Percentiles rank a stretch among this genome's conserved stretches.
phyloP scores from a whole-genome alignment of 352 stramenopile species.

The Phytophthora fragariae region DNA sequence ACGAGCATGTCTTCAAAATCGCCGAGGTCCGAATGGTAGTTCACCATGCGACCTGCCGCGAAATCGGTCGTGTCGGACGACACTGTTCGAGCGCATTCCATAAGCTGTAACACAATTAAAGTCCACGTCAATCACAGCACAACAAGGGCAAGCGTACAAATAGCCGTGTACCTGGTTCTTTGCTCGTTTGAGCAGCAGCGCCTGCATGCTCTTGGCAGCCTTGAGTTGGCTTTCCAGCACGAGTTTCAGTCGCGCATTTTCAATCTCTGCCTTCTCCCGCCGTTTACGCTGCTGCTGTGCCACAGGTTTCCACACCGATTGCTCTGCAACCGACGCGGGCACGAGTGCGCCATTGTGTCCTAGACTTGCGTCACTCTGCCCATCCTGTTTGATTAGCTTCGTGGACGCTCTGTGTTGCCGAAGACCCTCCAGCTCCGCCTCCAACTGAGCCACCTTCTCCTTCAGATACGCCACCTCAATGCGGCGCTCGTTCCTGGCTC shows the following conservation, averaged over 20 bases:
- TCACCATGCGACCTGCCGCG: slow-evolving; percentile 30
- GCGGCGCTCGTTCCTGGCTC: slow-evolving; percentile 46
- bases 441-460: slow-evolving; percentile 48
- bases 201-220: slow-evolving; percentile 48
- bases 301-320: slow-evolving; percentile 43
- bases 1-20: slow-evolving; percentile 42
- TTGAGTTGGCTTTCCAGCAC: slow-evolving; percentile 54
- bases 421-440: slow-evolving; percentile 34
- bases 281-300: slow-evolving; percentile 39
- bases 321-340: slow-evolving; percentile 17
- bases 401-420: slow-evolving; percentile 28
- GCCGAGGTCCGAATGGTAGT: slow-evolving; percentile 34
- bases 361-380: slow-evolving; percentile 12
- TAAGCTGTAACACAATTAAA: slow-evolving; percentile 25
- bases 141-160: neutral
- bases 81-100: slow-evolving; percentile 37
- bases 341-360: slow-evolving; percentile 17
- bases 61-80: slow-evolving; percentile 32
- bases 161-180: slow-evolving; percentile 37
- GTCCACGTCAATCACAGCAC: neutral
- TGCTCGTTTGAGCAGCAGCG: slow-evolving; percentile 44
- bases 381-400: slow-evolving; percentile 37
- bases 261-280: slow-evolving; percentile 43
- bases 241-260: slow-evolving; percentile 50
- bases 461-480: slow-evolving; percentile 53